A percentile compares a stretch with the other conserved stretches of the same genome.
phyloP scores from a whole-genome alignment of 805 yeast genomes.

The Metschnikowia sp. region DNA sequence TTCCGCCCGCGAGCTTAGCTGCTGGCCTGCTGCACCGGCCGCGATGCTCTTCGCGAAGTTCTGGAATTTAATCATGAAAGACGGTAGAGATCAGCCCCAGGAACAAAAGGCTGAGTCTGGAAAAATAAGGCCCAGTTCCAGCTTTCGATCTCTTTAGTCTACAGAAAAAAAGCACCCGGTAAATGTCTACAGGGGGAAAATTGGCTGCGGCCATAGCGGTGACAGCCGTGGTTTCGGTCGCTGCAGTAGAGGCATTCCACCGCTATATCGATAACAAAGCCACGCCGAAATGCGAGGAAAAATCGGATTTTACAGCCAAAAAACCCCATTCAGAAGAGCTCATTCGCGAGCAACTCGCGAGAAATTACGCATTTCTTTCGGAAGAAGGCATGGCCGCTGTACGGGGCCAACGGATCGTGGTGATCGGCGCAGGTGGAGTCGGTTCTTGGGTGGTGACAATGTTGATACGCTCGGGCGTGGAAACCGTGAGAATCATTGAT shows the following conservation, averaged over 20 bases:
- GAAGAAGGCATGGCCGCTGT: constrained; percentile 77
- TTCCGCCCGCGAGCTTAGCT: too few relatives aligned
- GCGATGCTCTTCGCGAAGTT: constrained; percentile 1
- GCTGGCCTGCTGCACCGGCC: too few relatives aligned
- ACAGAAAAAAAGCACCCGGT: too few relatives aligned
- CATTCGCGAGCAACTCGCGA: constrained; percentile 85
- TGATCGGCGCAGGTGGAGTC: constrained; percentile 96
- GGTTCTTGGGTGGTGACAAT: constrained; percentile 96
- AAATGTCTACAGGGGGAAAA: too few relatives aligned
- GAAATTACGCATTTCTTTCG: constrained; percentile 90
- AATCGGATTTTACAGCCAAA: not conserved
- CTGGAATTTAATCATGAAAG: too few relatives aligned
- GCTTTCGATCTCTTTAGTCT: too few relatives aligned
- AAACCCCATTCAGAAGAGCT: constrained; percentile 54
- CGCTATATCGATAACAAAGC: not conserved
- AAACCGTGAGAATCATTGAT: constrained; percentile 75
- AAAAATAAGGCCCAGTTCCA: too few relatives aligned
- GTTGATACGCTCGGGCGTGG: constrained; percentile 88
- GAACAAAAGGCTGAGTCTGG: too few relatives aligned
- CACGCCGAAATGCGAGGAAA: not conserved
- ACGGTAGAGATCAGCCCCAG: too few relatives aligned
- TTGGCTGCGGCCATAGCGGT: constrained; percentile 10
- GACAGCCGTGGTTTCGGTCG: constrained; percentile 13
- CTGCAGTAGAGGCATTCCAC: constrained; percentile 13
- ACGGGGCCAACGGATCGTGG: constrained; percentile 67